Conservation (phyloP, 2,329 filamentous ascomycete species). For the Elsinoe arachidis region DNA sequence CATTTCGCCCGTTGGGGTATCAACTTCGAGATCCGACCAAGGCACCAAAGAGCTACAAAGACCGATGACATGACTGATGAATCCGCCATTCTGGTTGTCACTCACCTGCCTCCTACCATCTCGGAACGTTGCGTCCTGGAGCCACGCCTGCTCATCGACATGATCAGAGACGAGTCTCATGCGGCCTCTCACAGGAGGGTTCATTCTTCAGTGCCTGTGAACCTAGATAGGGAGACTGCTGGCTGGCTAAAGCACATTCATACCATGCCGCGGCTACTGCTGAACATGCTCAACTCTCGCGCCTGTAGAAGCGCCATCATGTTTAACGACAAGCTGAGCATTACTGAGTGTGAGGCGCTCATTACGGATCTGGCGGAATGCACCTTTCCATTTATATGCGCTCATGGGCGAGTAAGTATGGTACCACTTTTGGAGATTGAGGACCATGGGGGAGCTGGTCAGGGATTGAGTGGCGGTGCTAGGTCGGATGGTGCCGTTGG, state of each 20-base stretch:
- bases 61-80: not conserved
- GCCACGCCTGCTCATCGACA: constrained; percentile 60
- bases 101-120: constrained; percentile 60
- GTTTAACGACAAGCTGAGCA: constrained; percentile 66
- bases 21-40: constrained; percentile 42
- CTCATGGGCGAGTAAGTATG: constrained; percentile 57
- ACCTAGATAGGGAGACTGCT: constrained; percentile 8
- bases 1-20: constrained; percentile 71
- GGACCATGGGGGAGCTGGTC: not conserved
- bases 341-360: constrained; percentile 50
- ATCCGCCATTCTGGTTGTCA: constrained; percentile 34
- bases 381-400: constrained; percentile 72
- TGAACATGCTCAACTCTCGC: constrained; percentile 68
- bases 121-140: constrained; percentile 66
- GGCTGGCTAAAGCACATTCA: constrained; percentile 56
- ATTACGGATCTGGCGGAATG: constrained; percentile 52
- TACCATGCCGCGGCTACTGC: constrained; percentile 62
- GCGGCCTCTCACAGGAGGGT: constrained; percentile 25
- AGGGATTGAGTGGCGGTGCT: not conserved
- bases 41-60: not conserved
- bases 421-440: constrained; percentile 34
- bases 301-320: constrained; percentile 74
- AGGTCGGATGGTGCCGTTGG: not conserved
- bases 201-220: not conserved
- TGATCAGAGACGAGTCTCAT: constrained; percentile 71